A percentile compares a stretch with the other conserved stretches of the same genome.
phyloP scores from a whole-genome alignment of 495 filamentous ascomycete species.

The Penicillium macrosclerotiorum region DNA sequence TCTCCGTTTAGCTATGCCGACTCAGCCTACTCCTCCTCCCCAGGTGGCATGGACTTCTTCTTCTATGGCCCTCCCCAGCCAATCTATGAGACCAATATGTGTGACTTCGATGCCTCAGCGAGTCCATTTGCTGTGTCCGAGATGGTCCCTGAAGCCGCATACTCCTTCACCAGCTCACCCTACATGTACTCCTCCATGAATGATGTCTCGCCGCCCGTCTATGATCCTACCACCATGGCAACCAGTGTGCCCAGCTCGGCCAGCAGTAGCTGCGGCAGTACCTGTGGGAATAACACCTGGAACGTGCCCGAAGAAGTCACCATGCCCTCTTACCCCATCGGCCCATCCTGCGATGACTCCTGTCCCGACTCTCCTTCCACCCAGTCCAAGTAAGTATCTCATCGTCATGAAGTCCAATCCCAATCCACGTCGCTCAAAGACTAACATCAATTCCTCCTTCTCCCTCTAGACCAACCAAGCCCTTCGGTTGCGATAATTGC shows the following conservation, averaged over 20 bases:
- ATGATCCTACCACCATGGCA: slow-evolving; percentile 11
- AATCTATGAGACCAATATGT: slow-evolving; percentile 20
- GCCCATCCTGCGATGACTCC: slow-evolving; percentile 16
- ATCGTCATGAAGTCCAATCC: no score
- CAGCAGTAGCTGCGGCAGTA: slow-evolving; percentile 22
- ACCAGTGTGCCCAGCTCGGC: slow-evolving; percentile 20
- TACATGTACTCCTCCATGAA: slow-evolving; percentile 17
- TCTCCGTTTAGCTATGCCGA: slow-evolving; percentile 29
- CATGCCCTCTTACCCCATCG: slow-evolving; percentile 16
- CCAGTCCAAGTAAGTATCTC: slow-evolving; percentile 29
- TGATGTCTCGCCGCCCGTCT: slow-evolving; percentile 10
- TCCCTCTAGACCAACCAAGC: slow-evolving; percentile 30
- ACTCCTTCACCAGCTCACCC: slow-evolving; percentile 25
- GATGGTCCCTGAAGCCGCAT: slow-evolving; percentile 16
- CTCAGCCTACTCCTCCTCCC: slow-evolving; percentile 27
- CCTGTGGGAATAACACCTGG: slow-evolving; percentile 16
- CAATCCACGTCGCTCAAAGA: background rate
- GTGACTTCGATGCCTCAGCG: slow-evolving; percentile 19
- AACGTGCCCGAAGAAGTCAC: slow-evolving; percentile 19
- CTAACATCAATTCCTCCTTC: slow-evolving; percentile 2
- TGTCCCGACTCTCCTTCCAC: slow-evolving; percentile 20
- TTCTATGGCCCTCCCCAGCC: slow-evolving; percentile 21
- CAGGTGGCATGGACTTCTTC: slow-evolving; percentile 29
- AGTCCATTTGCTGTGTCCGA: slow-evolving; percentile 20
- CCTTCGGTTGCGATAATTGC: slow-evolving; percentile 46